Conservation (phyloP, 306 rosid species). For the Pyrus communis region DNA sequence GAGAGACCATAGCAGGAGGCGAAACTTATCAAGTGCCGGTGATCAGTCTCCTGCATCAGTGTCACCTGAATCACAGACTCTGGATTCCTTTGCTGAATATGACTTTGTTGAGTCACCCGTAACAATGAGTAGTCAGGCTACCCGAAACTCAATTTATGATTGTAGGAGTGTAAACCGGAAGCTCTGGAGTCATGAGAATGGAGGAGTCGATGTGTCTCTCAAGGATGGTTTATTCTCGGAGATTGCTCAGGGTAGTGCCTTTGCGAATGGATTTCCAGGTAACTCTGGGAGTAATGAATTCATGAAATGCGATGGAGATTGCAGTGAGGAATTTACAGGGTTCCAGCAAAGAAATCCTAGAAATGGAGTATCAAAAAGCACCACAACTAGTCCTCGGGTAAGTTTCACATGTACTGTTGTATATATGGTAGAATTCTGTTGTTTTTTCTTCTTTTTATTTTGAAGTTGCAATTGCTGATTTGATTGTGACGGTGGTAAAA, state of each 20-base stretch:
- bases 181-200: conserved; percentile 62
- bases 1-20: conserved; percentile 34
- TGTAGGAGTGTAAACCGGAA: conserved; percentile 57
- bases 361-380: conserved; percentile 46
- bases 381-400: conserved; percentile 71
- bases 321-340: conserved; percentile 46
- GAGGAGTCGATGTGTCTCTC: conserved; percentile 75
- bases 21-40: conserved; percentile 28
- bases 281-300: conserved; percentile 21
- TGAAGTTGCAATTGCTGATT: background rate
- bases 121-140: conserved; percentile 29
- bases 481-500: background rate
- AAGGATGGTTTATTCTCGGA: conserved; percentile 69
- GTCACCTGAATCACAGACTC: conserved; percentile 62
- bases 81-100: conserved; percentile 56
- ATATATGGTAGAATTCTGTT: too few relatives aligned
- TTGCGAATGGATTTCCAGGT: conserved; percentile 26
- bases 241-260: conserved; percentile 21
- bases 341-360: conserved; percentile 39
- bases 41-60: conserved; percentile 43
- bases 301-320: conserved; percentile 19
- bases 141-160: conserved; percentile 27
- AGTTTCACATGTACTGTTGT: conserved; percentile 10
- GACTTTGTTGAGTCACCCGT: conserved; percentile 54
- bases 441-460: background rate